Evolutionary conservation across 176 grass and related monocot species (phyloP).

Genomic region (Hsuehochloa calcarea): DNA sequence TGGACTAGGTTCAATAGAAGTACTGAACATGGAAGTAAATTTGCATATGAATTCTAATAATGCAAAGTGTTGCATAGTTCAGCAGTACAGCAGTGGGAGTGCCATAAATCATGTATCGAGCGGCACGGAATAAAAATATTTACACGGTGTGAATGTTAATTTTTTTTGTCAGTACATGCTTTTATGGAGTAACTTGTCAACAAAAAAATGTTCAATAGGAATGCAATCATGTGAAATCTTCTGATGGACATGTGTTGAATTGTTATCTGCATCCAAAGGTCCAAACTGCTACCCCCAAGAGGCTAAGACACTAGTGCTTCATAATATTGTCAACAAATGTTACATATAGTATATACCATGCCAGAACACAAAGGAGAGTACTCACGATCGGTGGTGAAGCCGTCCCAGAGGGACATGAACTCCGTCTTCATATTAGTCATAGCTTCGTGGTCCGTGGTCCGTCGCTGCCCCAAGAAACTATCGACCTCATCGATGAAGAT

Average conservation of each 20-base stretch:
- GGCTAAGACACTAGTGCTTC: background rate
- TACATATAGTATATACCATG: background rate
- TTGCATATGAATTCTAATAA: background rate
- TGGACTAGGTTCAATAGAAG: background rate
- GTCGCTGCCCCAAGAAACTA: conserved; percentile 83
- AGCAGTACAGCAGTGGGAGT: background rate
- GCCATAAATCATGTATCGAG: background rate
- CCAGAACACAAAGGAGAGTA: background rate
- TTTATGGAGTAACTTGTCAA: background rate
- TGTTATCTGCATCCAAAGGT: background rate
- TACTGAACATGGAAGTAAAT: background rate
- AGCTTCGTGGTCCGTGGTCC: conserved; percentile 81
- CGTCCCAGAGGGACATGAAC: conserved; percentile 99
- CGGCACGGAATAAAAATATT: background rate
- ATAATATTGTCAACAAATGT: background rate
- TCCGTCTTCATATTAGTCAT: conserved; percentile 99
- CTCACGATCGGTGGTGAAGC: conserved; percentile 97
- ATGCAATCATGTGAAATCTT: background rate
- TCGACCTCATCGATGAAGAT: conserved; percentile 98
- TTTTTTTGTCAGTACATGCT: background rate
- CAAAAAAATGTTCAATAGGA: background rate
- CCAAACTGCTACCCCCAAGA: background rate
- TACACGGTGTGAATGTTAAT: background rate
- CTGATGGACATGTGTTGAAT: background rate
- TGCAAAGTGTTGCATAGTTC: background rate